Conservation (phyloP, 2,329 filamentous ascomycete genomes). For the Davidsoniella virescens region DNA sequence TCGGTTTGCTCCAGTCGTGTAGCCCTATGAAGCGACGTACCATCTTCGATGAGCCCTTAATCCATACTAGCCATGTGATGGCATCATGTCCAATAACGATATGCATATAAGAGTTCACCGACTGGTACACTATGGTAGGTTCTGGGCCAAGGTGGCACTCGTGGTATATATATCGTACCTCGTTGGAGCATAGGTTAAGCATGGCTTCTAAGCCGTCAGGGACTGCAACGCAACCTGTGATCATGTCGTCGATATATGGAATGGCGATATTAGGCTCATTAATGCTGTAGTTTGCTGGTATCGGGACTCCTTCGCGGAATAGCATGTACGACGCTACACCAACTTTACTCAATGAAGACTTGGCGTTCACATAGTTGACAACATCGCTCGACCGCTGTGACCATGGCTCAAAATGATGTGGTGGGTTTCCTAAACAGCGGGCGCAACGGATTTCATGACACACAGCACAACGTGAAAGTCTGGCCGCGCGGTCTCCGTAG, state of each 20-base stretch:
- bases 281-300: neutral
- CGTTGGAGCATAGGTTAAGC: constrained; percentile 9
- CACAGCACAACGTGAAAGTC: constrained; percentile 18
- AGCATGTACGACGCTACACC: too few relatives aligned
- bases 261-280: constrained; percentile 1
- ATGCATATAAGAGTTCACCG: constrained; percentile 4
- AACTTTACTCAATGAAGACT: too few relatives aligned
- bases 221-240: neutral
- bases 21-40: neutral
- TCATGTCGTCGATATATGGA: constrained; percentile 1
- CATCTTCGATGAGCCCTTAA: constrained; percentile 1
- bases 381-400: too few relatives aligned
- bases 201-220: neutral
- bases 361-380: too few relatives aligned
- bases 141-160: constrained; percentile 2
- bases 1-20: constrained; percentile 1
- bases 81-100: constrained; percentile 5
- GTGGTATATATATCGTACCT: neutral
- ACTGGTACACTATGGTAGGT: constrained; percentile 5
- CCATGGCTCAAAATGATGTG: constrained; percentile 16
- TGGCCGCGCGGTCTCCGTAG: constrained; percentile 17
- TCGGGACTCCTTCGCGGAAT: too few relatives aligned
- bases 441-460: constrained; percentile 24
- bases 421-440: constrained; percentile 25
- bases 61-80: constrained; percentile 14